Evolutionary conservation across 768 basidiomycete species (phyloP).

Genomic region (Leccinum ochraceum): DNA sequence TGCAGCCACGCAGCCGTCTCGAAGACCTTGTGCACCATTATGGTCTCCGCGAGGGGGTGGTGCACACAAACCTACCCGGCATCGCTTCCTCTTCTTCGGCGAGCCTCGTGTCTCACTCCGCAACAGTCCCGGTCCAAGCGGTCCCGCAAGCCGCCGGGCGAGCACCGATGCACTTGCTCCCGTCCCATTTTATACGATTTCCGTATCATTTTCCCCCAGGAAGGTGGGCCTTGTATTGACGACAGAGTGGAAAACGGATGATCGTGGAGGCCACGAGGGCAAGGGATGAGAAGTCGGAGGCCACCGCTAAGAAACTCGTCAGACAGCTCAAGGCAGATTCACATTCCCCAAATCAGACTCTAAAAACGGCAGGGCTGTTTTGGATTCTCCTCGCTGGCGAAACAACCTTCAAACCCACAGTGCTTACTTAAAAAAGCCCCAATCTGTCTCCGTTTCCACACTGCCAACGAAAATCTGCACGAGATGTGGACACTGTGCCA

Average conservation of each 20-base stretch:
- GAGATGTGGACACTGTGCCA: slow-evolving; percentile 10
- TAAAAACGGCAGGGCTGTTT: too few relatives aligned
- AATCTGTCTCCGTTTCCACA: too few relatives aligned
- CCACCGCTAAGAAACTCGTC: slow-evolving; percentile 54
- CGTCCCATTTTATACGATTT: slow-evolving; percentile 39
- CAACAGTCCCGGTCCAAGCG: background rate
- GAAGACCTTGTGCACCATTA: slow-evolving; percentile 66
- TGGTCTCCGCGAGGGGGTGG: slow-evolving; percentile 41
- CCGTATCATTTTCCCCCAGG: slow-evolving; percentile 42
- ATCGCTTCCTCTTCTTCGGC: slow-evolving; percentile 3
- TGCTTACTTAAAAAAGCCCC: too few relatives aligned
- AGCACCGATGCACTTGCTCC: slow-evolving; percentile 9
- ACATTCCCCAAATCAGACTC: too few relatives aligned
- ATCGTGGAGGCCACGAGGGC: slow-evolving; percentile 53
- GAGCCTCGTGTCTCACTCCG: background rate
- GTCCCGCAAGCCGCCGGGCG: slow-evolving; percentile 3
- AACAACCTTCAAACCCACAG: too few relatives aligned
- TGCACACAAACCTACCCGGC: slow-evolving; percentile 17
- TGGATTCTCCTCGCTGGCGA: too few relatives aligned
- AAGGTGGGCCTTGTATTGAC: slow-evolving; percentile 39
- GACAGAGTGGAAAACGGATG: slow-evolving; percentile 42
- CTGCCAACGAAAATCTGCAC: background rate
- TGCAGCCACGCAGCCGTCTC: slow-evolving; percentile 68
- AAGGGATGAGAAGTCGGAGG: slow-evolving; percentile 39
- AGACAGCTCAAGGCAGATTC: slow-evolving; percentile 39